These are phyloP conservation scores for Boletus pseudopeckii DNA, from an alignment of 768 basidiomycete genomes.

Conservation along the genomic window DNA sequence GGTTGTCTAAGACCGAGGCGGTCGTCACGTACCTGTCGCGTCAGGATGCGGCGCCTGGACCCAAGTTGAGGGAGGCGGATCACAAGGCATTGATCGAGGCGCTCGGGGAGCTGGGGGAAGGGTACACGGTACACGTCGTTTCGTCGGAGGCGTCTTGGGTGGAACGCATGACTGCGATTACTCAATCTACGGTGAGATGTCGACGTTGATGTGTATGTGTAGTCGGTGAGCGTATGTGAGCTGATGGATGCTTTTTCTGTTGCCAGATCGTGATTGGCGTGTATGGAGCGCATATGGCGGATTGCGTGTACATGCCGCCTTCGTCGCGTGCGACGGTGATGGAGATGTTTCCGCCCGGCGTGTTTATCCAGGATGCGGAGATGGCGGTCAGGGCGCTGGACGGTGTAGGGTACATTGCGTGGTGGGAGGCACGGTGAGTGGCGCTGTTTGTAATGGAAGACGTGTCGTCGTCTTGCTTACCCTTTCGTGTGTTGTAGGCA, in stretches of 20 bases:
- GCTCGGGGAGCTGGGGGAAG: constrained; percentile 49
- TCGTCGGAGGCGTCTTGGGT: constrained; percentile 53
- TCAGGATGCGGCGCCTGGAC: constrained; percentile 49
- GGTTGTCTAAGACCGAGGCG: constrained; percentile 33
- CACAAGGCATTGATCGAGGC: constrained; percentile 61
- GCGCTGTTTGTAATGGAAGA: not conserved
- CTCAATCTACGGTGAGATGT: constrained; percentile 59
- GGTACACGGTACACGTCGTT: constrained; percentile 56
- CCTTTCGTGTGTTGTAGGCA: constrained; percentile 27
- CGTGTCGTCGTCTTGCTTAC: not conserved
- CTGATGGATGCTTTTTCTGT: not conserved
- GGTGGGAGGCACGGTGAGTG: constrained; percentile 43
- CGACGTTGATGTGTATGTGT: not conserved
- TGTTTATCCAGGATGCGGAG: constrained; percentile 62
- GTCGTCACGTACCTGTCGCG: constrained; percentile 67
- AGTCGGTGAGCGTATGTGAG: not conserved
- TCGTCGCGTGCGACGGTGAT: constrained; percentile 60
- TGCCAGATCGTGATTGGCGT: constrained; percentile 58
- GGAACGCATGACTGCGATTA: constrained; percentile 60
- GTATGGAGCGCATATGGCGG: constrained; percentile 59
- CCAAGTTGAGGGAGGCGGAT: constrained; percentile 51
- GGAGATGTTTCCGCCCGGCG: constrained; percentile 72
- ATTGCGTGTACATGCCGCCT: constrained; percentile 67
- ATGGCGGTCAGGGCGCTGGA: constrained; percentile 49
- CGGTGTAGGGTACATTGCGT: constrained; percentile 54